Base-by-base conservation (phyloP, 352 stramenopile genomes). In the Blastocystis sp. region DNA sequence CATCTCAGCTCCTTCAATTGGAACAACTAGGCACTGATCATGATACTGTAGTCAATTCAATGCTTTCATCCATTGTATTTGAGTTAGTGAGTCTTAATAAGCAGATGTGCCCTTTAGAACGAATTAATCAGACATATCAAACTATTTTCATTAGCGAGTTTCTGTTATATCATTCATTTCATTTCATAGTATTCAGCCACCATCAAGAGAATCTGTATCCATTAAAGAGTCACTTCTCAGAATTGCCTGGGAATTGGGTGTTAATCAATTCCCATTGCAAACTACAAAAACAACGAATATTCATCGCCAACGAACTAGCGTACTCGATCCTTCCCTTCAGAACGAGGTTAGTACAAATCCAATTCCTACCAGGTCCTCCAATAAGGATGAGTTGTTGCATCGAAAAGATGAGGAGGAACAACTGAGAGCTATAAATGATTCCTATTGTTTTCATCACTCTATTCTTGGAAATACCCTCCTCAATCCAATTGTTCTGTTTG, bases 101-200 rank as follows among this genome's bases (percentile, higher is more conserved):
- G 13, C 33, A 73, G 60, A 73, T 73, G 60, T 73, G 5, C 15
- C 60, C 33, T 22, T 40, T 73, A 40, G 40, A 22, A 40, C 60
- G 24, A 30, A 44, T 73, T 24, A 30, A 73, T n/a, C 24, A 44
- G 13, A 35, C 24, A 19, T 73, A 73, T 40, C 60, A 73, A 40
- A 73, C 33, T 5, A 22, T 73, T 40, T 73, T 73, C 60, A 35
- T 73, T n/a, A 73, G 60, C 60, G 60, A 73, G 60, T 73, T 19
- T n/a, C 27, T 15, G 2, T 62, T 13, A 33, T 7, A 15, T 62
- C 2, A 33, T n/a, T 62, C 3, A n/a, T 62, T 5, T 33, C 56
- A 33, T 48, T 48, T 48, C 13, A 13, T 62, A 62, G 56, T 33
- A 6, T 33, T n/a, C 56, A 62, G 13, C 64, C 64, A 19, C 64